Conservation (phyloP, 2,329 filamentous ascomycete genomes). For the Fusarium brevicatenulatum region DNA sequence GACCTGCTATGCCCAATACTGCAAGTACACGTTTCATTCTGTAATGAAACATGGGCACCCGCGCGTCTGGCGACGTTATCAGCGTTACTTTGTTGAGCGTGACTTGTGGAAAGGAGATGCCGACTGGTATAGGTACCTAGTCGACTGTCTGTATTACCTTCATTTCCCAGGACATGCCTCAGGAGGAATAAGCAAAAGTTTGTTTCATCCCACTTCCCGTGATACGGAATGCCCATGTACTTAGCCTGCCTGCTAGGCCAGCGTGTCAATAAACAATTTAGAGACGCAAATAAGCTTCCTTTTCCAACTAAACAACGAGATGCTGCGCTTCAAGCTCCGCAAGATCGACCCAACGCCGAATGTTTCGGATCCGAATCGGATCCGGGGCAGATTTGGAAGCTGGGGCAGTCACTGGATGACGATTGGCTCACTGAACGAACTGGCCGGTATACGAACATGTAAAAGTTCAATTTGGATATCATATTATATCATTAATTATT, state of each 20-base stretch:
- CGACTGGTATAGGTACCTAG: not conserved
- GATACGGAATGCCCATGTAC: not conserved
- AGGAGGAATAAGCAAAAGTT: not conserved
- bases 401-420: not conserved
- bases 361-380: constrained; percentile 37
- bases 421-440: not conserved
- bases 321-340: not conserved
- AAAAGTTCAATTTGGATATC: not conserved
- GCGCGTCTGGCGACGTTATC: not conserved
- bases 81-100: not conserved
- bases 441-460: not conserved
- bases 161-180: not conserved
- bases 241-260: not conserved
- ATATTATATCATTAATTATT: not conserved
- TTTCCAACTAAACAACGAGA: not conserved
- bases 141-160: not conserved
- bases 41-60: constrained; percentile 15
- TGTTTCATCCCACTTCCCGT: not conserved
- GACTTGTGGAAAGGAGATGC: not conserved
- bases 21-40: constrained; percentile 28
- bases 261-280: not conserved
- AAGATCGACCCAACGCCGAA: not conserved
- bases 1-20: constrained; percentile 22
- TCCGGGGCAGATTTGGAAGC: constrained; percentile 7
- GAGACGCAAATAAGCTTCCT: not conserved